Evolutionary conservation across 305 asterid species (phyloP).

Genomic region (Withania somnifera): DNA sequence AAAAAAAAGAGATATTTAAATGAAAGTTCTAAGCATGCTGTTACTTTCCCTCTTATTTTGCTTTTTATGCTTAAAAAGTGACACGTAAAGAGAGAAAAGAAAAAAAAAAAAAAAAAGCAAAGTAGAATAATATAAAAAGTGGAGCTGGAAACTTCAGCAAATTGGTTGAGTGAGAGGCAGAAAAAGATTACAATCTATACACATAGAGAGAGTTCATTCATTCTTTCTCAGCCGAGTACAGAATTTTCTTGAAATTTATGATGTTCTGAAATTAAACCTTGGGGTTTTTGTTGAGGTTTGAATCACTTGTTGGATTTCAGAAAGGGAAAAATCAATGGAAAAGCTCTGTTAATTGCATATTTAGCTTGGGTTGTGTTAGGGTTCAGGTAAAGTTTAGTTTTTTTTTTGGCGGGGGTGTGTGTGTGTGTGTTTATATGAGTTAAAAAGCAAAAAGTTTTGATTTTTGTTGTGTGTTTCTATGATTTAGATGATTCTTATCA

Average conservation of each 20-base stretch:
- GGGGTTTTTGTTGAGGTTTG: neutral
- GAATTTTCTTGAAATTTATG: constrained; percentile 16
- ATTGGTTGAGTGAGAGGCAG: constrained; percentile 21
- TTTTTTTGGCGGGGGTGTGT: neutral
- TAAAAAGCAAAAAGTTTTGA: neutral
- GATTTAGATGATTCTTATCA: too few relatives aligned
- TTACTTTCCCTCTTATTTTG: neutral
- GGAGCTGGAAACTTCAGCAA: constrained; percentile 32
- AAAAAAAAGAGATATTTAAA: neutral
- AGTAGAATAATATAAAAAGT: constrained; percentile 7
- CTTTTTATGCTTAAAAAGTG: neutral
- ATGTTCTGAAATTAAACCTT: neutral
- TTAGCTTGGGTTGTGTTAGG: neutral
- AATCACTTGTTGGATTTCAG: neutral
- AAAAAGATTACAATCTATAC: neutral
- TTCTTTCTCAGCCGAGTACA: neutral
- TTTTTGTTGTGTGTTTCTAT: too few relatives aligned
- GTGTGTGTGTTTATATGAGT: neutral
- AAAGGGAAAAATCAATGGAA: neutral
- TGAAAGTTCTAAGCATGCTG: neutral
- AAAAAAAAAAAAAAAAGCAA: constrained; percentile 3
- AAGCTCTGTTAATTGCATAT: neutral
- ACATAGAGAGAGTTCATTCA: neutral
- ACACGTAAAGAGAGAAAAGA: constrained; percentile 19
- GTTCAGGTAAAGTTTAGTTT: neutral